Evolutionary conservation across 306 rosid genomes (phyloP), one percentile per base, ranked within the genome.

Genomic region (Castanea crenata): DNA sequence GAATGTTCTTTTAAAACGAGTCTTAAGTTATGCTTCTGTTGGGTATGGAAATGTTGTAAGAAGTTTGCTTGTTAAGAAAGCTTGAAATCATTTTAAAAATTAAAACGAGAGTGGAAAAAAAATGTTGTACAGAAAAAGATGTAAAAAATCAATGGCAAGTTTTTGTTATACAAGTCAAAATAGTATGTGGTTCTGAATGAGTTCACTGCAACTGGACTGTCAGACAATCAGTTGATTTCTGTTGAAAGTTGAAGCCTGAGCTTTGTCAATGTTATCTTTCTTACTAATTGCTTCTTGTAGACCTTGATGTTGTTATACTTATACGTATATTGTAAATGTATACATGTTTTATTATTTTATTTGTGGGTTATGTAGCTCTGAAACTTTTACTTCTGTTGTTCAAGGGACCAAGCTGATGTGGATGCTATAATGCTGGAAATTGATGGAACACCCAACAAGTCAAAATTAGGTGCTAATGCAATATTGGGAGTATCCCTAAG

Each of bases 391-490:
- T 38, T 84, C 10, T 76, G 64, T 56, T 82, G 32, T 34, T 74
- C 76, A 56, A 95, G 99, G 87, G 88, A 93, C 71, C 99, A 96
- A 88, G 90, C 93, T 57, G 91, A 89, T 31, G 96, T 96, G 61
- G 99, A 96, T 83, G 91, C 96, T 19, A 68, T 93, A 12, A 93
- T 96, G 98, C 89, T 96, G 87, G 98, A 96, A 75, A 91, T 96
- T 52, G 99, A 96, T 74, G 99, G 98, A 62, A 96, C 99, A 8
- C 86, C 98, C 27, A 96, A 96, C 92, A 96, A 96, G 88, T 90
- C 98, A 5, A 91, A 96, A 71, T 83, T 96, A 25, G 98, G 99
- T 78, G 99, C 99, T 55, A 96, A 96, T 91, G 99, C 99, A 71
- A 91, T 95, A 74, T 79, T 95, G 84, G 99, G 99, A 87, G 97